Evolutionary conservation across 164 flowering plant species (phyloP), one percentile per base, ranked within the genome.

Genomic region (Piper longum): DNA sequence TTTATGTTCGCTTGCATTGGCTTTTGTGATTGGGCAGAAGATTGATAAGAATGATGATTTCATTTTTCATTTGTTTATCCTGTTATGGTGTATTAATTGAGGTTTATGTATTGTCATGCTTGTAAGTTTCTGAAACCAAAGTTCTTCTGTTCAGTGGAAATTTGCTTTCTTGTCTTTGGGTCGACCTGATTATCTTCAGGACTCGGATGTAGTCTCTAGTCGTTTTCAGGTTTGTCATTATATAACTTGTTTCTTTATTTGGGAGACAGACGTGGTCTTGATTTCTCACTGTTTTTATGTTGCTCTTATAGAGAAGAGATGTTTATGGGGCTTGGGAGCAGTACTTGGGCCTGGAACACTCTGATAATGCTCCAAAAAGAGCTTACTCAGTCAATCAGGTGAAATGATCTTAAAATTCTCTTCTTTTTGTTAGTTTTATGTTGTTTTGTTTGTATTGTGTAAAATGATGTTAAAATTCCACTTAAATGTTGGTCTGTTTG

Each of bases 321-420:
- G 95, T 88, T 52, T 88, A 92, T 81, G 97, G 97, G 54, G 93
- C 96, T 64, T 92, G 98, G 98, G 96, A 92, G 75, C 98, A 92
- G 64, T 92, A 92, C 71, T 85, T 92, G 65, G 98, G 96, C 18
- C 76, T 92, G 80, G 98, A 92, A 73, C 98, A 92, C 69, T 73
- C 91, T 56, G 98, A 89, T 66, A 84, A 78, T 69, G 79, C 95
- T 77, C 98, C 97, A 12, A 89, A 89, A 77, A 78, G 97, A 71
- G 71, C 96, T 51, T 89, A 85, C 75, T 65, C 89, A 19, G 85
- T 79, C 63, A 89, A 86, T 75, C 98, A 86, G 96, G 98, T 86
- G 36, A 69, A 57, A 18, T 59, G 59, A 42, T 63, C 43, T 39
- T 16, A 14, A 9, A 9, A 17, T 11, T 12, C 60, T 51, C 26